Percentiles rank a stretch among this genome's conserved stretches.
Conservation (phyloP, 192 early-diverging fungal genomes). For the Jimgerdemannia flammicorona region DNA sequence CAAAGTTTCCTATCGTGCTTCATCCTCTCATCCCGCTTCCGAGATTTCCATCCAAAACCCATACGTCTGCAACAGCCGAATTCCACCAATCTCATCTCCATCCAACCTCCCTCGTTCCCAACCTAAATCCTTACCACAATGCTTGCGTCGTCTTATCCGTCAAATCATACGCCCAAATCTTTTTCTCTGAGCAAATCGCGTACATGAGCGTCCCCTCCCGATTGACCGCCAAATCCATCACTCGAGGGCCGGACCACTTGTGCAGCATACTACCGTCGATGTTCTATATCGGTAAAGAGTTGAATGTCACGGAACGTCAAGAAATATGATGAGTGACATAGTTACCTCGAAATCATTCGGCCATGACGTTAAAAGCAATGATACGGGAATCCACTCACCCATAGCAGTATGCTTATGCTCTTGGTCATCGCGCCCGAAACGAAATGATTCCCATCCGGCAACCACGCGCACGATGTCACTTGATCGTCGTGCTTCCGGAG, state of each 20-base stretch:
- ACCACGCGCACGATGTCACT: constrained; percentile 83
- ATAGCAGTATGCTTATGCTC: constrained; percentile 62
- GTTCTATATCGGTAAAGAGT: constrained; percentile 16
- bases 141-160: constrained; percentile 38
- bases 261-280: constrained; percentile 52
- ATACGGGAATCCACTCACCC: constrained; percentile 42
- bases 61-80: not conserved
- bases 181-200: constrained; percentile 58
- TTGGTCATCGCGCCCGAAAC: constrained; percentile 86
- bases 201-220: constrained; percentile 58
- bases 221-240: constrained; percentile 61
- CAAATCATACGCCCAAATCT: constrained; percentile 62
- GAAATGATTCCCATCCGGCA: constrained; percentile 79
- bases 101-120: no score
- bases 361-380: not conserved
- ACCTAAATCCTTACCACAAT: constrained; percentile 15
- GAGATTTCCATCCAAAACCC: not conserved
- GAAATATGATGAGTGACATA: no score
- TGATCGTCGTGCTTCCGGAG: constrained; percentile 71
- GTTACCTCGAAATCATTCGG: not conserved
- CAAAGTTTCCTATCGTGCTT: no score
- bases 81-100: no score
- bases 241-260: constrained; percentile 56
- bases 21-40: no score
- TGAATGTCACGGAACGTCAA: no score